A percentile compares a stretch with the other conserved stretches of the same genome.
These are phyloP conservation scores for Cystobasidium onofrii DNA, from an alignment of 768 basidiomycete genomes.

Conservation along the genomic window DNA sequence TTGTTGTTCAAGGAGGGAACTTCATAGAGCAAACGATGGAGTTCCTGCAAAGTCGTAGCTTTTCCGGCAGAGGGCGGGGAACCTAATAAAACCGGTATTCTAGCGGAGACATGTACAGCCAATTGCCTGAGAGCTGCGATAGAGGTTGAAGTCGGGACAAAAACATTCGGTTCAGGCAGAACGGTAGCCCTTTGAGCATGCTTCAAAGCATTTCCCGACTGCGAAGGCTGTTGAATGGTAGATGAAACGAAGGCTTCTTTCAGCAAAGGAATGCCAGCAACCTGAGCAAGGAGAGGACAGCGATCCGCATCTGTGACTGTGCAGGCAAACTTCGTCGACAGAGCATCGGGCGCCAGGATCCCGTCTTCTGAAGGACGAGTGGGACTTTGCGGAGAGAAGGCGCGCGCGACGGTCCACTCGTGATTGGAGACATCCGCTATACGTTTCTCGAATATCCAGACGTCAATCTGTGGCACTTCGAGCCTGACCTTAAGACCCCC, in stretches of 20 bases:
- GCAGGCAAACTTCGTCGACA: constrained; percentile 42
- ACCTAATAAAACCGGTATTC: constrained; percentile 70
- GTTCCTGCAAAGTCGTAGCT: constrained; percentile 65
- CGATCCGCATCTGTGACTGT: constrained; percentile 31
- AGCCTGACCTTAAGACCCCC: neutral
- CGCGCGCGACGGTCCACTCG: neutral
- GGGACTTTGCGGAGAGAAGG: neutral
- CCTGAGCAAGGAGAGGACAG: constrained; percentile 48
- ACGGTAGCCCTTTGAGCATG: constrained; percentile 32
- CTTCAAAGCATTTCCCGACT: constrained; percentile 47
- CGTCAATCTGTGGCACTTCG: neutral
- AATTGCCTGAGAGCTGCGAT: constrained; percentile 56
- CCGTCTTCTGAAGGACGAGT: neutral
- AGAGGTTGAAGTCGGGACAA: constrained; percentile 60
- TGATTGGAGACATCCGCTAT: neutral
- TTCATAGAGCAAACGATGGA: constrained; percentile 62
- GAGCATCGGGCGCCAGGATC: neutral
- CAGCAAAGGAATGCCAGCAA: constrained; percentile 62
- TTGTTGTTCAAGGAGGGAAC: constrained; percentile 35
- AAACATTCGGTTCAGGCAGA: constrained; percentile 34
- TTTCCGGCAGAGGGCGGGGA: constrained; percentile 86
- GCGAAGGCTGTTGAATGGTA: constrained; percentile 42
- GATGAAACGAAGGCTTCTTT: constrained; percentile 48
- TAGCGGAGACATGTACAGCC: constrained; percentile 58
- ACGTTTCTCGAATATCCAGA: neutral